Percentiles rank a stretch among this genome's conserved stretches.
phyloP scores from a whole-genome alignment of 495 filamentous ascomycete species.

The Neohortaea acidophila region DNA sequence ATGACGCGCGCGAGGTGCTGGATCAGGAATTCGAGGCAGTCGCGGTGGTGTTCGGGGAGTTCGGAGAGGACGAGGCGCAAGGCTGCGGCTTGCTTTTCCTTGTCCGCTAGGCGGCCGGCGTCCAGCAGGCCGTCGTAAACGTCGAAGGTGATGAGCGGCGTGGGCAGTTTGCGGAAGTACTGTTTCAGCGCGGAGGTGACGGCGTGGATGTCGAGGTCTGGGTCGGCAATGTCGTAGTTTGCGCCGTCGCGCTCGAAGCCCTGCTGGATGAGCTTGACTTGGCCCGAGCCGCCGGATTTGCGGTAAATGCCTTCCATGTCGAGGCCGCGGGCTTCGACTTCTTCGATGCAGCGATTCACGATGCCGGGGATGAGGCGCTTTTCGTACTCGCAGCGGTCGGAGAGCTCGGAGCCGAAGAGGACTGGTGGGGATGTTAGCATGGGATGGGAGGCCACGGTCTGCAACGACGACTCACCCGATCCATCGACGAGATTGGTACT shows the following conservation, averaged over 20 bases:
- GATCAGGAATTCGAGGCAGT: slow-evolving; percentile 82
- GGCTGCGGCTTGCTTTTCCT: slow-evolving; percentile 48
- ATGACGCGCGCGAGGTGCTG: slow-evolving; percentile 90
- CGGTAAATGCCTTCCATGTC: slow-evolving; percentile 96
- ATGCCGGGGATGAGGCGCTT: slow-evolving; percentile 78
- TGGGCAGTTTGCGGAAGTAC: slow-evolving; percentile 90
- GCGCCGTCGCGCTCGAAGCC: slow-evolving; percentile 75
- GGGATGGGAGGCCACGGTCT: not conserved
- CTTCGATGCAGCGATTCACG: slow-evolving; percentile 87
- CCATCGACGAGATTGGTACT: slow-evolving; percentile 15
- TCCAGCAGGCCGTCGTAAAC: slow-evolving; percentile 84
- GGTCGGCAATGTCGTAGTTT: slow-evolving; percentile 74
- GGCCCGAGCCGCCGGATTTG: slow-evolving; percentile 81
- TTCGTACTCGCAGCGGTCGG: slow-evolving; percentile 75
- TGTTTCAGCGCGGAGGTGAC: slow-evolving; percentile 94
- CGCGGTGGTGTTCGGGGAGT: slow-evolving; percentile 66
- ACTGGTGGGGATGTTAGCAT: slow-evolving; percentile 25
- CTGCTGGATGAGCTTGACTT: slow-evolving; percentile 72
- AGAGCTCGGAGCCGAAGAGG: slow-evolving; percentile 84
- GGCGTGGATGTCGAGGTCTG: slow-evolving; percentile 84
- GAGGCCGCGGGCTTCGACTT: slow-evolving; percentile 94
- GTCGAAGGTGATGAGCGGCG: slow-evolving; percentile 79
- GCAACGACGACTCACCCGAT: slow-evolving; percentile 9
- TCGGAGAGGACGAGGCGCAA: slow-evolving; percentile 55
- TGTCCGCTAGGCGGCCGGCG: slow-evolving; percentile 39